A percentile compares a stretch with the other conserved stretches of the same genome.
Evolutionary conservation across 2,329 filamentous ascomycete species (phyloP).

Genomic region (Dothidotthia symphoricarpi): DNA sequence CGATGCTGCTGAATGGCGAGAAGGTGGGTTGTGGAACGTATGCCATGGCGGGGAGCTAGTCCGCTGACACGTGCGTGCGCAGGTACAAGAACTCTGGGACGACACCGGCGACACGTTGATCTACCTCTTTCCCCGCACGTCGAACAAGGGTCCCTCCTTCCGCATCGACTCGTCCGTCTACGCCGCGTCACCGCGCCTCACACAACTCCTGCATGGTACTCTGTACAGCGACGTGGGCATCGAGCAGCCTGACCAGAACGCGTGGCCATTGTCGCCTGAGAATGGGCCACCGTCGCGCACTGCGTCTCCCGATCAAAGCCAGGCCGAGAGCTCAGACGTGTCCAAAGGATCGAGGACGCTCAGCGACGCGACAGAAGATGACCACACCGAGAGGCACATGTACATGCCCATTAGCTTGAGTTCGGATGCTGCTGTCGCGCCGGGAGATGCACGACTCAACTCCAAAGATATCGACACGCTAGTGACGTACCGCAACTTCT

Average conservation of each 20-base stretch:
- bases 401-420: slow-evolving; percentile 59
- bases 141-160: slow-evolving; percentile 59
- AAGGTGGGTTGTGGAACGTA: slow-evolving; percentile 41
- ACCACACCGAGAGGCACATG: slow-evolving; percentile 52
- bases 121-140: slow-evolving; percentile 60
- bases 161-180: slow-evolving; percentile 60
- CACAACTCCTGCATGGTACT: slow-evolving; percentile 55
- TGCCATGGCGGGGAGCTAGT: slow-evolving; percentile 5
- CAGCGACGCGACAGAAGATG: slow-evolving; percentile 51
- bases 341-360: slow-evolving; percentile 51
- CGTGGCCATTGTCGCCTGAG: slow-evolving; percentile 23
- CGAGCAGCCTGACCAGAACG: slow-evolving; percentile 22
- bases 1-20: slow-evolving; percentile 51
- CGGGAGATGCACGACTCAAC: slow-evolving; percentile 34
- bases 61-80: slow-evolving; percentile 12
- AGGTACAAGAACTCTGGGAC: slow-evolving; percentile 62
- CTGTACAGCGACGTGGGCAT: slow-evolving; percentile 43
- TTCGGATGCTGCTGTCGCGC: slow-evolving; percentile 46
- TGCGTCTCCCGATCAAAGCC: slow-evolving; percentile 33
- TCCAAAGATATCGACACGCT: slow-evolving; percentile 57
- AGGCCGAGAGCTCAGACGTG: slow-evolving; percentile 43
- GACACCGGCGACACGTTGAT: slow-evolving; percentile 61
- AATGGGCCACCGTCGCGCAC: slow-evolving; percentile 30
- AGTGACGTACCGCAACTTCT: slow-evolving; percentile 61
- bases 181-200: slow-evolving; percentile 56